phyloP scores from a whole-genome alignment of 768 basidiomycete species.

The Ramaria sp. region DNA sequence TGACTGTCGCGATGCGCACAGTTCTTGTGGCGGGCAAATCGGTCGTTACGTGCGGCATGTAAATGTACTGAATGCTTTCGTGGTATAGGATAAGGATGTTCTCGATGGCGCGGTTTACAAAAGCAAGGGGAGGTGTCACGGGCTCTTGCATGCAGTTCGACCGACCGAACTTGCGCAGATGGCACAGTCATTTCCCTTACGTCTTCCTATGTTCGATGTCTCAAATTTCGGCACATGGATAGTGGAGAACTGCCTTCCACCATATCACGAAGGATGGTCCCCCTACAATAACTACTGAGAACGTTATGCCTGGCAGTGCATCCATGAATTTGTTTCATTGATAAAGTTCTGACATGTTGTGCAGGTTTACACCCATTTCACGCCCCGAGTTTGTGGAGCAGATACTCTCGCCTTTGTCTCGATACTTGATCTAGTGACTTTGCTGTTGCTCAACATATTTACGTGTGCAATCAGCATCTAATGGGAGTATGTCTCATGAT shows the following conservation, averaged over 20 bases:
- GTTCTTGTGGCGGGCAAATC: not conserved
- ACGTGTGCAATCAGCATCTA: not conserved
- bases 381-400: conserved; percentile 2
- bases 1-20: not conserved
- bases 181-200: conserved; percentile 4
- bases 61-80: not conserved
- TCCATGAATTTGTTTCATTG: not conserved
- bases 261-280: conserved; percentile 3
- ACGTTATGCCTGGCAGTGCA: conserved; percentile 8
- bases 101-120: not conserved
- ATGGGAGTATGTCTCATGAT: not conserved
- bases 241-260: conserved; percentile 2
- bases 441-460: not conserved
- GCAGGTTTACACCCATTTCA: conserved; percentile 4
- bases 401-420: conserved; percentile 4
- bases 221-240: conserved; percentile 1
- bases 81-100: not conserved
- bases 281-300: conserved; percentile 5
- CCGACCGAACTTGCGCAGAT: conserved; percentile 1
- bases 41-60: not conserved
- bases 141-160: not conserved
- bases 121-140: not conserved
- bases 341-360: not conserved
- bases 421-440: not conserved
- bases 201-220: not conserved